Conservation (phyloP, 805 yeast species). For the Brettanomyces nanus region DNA sequence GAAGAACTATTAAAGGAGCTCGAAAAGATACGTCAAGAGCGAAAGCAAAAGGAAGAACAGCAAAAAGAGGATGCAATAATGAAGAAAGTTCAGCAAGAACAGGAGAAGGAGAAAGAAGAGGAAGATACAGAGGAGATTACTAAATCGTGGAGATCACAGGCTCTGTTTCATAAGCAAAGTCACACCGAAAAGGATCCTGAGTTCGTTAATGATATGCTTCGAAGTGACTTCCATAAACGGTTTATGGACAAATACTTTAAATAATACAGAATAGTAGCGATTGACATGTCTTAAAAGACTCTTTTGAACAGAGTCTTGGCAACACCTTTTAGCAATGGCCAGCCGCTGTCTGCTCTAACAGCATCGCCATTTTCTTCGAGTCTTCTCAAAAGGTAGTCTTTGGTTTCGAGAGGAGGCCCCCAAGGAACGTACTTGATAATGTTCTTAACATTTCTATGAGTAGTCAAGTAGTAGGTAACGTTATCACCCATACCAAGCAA, state of each 20-base stretch:
- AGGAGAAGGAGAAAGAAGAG: background rate
- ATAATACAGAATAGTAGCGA: conserved; percentile 9
- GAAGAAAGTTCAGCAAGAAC: background rate
- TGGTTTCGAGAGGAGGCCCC: conserved; percentile 95
- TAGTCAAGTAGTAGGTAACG: conserved; percentile 66
- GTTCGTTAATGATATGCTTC: conserved; percentile 25
- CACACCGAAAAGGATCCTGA: background rate
- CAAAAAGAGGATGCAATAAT: conserved; percentile 4
- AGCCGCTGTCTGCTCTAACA: conserved; percentile 76
- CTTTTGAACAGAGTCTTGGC: conserved; percentile 27
- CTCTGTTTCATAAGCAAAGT: conserved; percentile 21
- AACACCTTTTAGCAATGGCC: conserved; percentile 58
- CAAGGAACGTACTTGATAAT: conserved; percentile 93
- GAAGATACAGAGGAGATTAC: conserved; percentile 7
- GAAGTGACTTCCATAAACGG: conserved; percentile 33
- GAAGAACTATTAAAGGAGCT: conserved; percentile 38
- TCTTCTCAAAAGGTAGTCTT: conserved; percentile 81
- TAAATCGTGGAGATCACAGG: conserved; percentile 30
- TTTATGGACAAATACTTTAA: conserved; percentile 33
- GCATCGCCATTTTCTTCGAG: conserved; percentile 96
- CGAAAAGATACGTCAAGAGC: conserved; percentile 25
- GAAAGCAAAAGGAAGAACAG: conserved; percentile 9
- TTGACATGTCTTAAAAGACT: conserved; percentile 11
- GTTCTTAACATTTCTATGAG: conserved; percentile 56
- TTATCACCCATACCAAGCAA: conserved; percentile 94